Conservation (phyloP, 306 rosid species). For the Glycine soja region DNA sequence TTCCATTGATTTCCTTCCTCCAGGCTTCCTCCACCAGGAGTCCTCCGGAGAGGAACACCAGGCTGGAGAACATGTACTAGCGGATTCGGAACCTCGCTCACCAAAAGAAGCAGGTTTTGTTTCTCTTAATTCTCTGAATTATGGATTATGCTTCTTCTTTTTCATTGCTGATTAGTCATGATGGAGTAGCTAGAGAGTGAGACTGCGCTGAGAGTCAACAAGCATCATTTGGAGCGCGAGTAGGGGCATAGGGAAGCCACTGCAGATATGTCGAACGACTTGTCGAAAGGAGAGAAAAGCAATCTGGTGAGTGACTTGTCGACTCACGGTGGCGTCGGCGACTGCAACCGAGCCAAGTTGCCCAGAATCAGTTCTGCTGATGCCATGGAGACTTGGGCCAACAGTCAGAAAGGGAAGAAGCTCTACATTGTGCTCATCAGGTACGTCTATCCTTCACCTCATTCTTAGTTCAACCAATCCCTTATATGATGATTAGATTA, state of each 20-base stretch:
- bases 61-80: conserved; percentile 98
- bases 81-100: conserved; percentile 99
- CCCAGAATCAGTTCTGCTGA: conserved; percentile 86
- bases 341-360: conserved; percentile 59
- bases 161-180: not conserved
- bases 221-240: conserved; percentile 84
- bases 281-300: conserved; percentile 96
- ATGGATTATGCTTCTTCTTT: not conserved
- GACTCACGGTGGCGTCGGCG: conserved; percentile 68
- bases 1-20: not conserved
- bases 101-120: conserved; percentile 89
- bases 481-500: not conserved
- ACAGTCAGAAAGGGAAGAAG: conserved; percentile 92
- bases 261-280: conserved; percentile 98
- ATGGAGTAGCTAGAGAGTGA: conserved; percentile 80
- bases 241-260: conserved; percentile 92
- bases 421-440: conserved; percentile 89
- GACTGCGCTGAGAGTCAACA: conserved; percentile 68
- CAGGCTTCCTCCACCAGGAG: conserved; percentile 97
- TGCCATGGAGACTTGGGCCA: conserved; percentile 91
- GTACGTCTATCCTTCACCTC: conserved; percentile 37
- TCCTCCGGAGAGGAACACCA: conserved; percentile 96
- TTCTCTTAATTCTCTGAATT: not conserved
- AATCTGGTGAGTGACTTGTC: conserved; percentile 71
- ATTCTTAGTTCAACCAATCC: not conserved